Evolutionary conservation across 768 basidiomycete species (phyloP), one percentile per base, ranked within the genome.

Genomic region (Lentinula guzmanii): DNA sequence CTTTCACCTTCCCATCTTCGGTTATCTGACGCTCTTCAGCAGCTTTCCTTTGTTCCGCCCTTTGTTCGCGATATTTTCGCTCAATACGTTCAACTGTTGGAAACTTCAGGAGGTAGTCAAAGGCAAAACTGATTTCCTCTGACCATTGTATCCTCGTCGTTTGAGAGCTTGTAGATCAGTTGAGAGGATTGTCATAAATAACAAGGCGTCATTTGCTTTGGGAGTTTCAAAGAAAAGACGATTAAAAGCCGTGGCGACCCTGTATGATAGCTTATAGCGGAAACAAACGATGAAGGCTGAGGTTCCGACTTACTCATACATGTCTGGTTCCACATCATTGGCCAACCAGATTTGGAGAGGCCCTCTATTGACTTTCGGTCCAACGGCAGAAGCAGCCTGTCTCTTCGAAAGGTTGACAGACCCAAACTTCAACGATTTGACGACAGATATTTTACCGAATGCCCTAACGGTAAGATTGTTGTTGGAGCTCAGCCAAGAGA

Each of bases 141-240:
- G 65, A 90, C 91, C 89, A 67, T 94, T 93, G 69, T 93, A 95
- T 5, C 93, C 95, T 64, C 93, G 79, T 42, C 93, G 78, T 67
- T 86, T 88, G 64, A 97, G 71, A 2, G 92, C 86, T 62, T 85
- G 82, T 43, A 98, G 74, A 65, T 95, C 93, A 0, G 95, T 98
- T 0, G 93, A 93, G 16, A 99, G 79, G 58, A 99, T 93, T 0
- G 95, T 97, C 84, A 93, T 91, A 65, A 98, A 89, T 7, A 98
- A 71, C 6, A 99, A 77, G 0, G 91, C 85, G 70, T 99, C 96
- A 68, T 95, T 93, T 28, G 87, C 83, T 71, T 90, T 89, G 2
- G 86, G 86, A 7, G 84, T 80, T 60, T 89, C 83, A 64, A 98
- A 91, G 34, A 97, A 72, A 6, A 90, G 70, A 16, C 86, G 86